Evolutionary conservation across 2,329 filamentous ascomycete species (phyloP), one percentile per base, ranked within the genome.

Genomic region (Sporothrix luriei): DNA sequence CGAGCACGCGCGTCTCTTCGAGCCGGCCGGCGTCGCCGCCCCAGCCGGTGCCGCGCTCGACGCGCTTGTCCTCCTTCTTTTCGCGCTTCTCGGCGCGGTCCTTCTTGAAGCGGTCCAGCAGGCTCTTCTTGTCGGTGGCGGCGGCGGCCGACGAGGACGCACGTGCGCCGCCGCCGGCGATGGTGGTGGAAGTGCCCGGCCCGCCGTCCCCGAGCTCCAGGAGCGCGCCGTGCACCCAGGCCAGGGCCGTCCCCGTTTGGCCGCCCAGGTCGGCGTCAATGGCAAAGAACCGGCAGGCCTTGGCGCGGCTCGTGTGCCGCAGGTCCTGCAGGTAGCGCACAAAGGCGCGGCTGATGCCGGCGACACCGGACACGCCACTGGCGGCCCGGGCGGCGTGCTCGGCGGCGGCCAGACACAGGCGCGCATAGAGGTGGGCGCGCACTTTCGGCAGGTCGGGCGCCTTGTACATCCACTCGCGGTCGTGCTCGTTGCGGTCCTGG

Each of bases 401-500:
- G 0, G 91, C 90, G 0, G 94, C 92, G 0, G 93, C 92, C 13
- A 98, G 85, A 77, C 93, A 98, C 9, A 98, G 83, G 0, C 94
- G 85, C 1, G 93, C 93, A 76, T 96, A 96, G 1, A 99, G 84
- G 76, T 96, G 90, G 10, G 93, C 93, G 61, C 94, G 89, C 21
- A 97, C 93, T 77, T 94, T 94, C 40, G 93, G 91, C 64, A 97
- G 92, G 66, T 93, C 88, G 0, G 94, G 93, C 0, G 93, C 87
- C 75, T 91, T 92, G 78, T 95, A 96, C 93, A 98, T 98, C 94
- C 94, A 99, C 74, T 98, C 94, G 72, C 87, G 93, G 78, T 94
- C 93, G 74, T 90, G 88, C 68, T 90, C 87, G 76, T 97, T 96
- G 62, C 94, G 86, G 69, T 90, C 88, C 75, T 97, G 92, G 0